Conservation (phyloP, 257 asterid species). For the Parsonsia alboflavescens region DNA sequence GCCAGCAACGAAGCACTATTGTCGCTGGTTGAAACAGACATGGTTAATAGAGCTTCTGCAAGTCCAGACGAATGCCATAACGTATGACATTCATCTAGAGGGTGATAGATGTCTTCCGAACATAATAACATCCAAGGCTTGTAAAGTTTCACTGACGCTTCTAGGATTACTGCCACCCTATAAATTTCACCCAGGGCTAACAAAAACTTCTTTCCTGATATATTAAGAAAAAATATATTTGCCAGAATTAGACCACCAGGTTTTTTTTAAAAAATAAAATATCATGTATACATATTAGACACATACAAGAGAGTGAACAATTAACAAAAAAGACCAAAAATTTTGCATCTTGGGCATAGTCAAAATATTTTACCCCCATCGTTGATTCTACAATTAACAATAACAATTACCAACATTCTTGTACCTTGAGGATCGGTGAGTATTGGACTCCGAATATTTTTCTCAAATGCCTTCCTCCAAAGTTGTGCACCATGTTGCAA, state of each 20-base stretch:
- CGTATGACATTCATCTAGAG: conserved; percentile 54
- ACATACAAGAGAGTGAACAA: not conserved
- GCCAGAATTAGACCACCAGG: not conserved
- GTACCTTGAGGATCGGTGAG: conserved; percentile 65
- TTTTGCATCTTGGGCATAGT: conserved; percentile 1
- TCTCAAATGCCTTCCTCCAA: conserved; percentile 56
- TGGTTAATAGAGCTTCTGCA: conserved; percentile 51
- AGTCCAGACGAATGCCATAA: conserved; percentile 64
- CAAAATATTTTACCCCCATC: not conserved
- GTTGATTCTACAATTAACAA: not conserved
- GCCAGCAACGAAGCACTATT: conserved; percentile 25
- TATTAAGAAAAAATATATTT: not conserved
- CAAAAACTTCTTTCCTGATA: conserved; percentile 55
- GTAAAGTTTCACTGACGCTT: conserved; percentile 61
- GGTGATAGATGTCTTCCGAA: conserved; percentile 33
- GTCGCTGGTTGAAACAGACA: conserved; percentile 26
- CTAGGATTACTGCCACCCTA: conserved; percentile 63
- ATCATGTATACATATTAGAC: no score
- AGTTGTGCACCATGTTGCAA: conserved; percentile 62
- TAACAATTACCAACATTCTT: conserved; percentile 6
- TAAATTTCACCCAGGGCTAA: conserved; percentile 72
- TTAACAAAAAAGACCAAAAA: no score
- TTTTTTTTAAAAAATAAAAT: no score
- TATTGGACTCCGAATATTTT: conserved; percentile 38
- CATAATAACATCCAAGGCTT: conserved; percentile 61